Evolutionary conservation across 352 stramenopile species (phyloP).

Genomic region (Blastocystis sp.): DNA sequence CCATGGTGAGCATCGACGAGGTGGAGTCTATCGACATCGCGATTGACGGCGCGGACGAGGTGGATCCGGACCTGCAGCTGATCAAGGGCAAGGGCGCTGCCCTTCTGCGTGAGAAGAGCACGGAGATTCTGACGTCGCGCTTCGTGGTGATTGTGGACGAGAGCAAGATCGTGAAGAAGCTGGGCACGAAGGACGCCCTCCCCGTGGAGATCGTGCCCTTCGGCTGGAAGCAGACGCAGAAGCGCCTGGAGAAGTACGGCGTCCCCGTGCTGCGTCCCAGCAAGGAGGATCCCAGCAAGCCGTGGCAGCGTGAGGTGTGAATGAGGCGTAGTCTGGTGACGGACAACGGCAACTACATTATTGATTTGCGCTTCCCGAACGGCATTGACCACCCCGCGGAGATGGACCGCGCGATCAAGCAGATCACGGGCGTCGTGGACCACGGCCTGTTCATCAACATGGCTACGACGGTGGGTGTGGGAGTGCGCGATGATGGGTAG

Average conservation of each 20-base stretch:
- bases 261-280: neutral
- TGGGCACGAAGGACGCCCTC: constrained; percentile 2
- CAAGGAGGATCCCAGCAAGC: constrained; percentile 6
- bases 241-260: constrained; percentile 16
- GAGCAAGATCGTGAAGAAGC: constrained; percentile 29
- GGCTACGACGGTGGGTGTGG: constrained; percentile 11
- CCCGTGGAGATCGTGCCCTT: constrained; percentile 40
- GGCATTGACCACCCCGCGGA: constrained; percentile 27
- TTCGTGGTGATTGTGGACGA: constrained; percentile 59
- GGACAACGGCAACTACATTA: constrained; percentile 63
- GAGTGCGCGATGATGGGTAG: neutral
- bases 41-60: constrained; percentile 71
- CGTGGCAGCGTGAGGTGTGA: neutral
- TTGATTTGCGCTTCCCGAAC: neutral
- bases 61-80: constrained; percentile 53
- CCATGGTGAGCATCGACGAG: constrained; percentile 68
- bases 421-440: constrained; percentile 33
- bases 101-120: constrained; percentile 43
- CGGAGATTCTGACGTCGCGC: constrained; percentile 35
- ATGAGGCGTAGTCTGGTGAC: constrained; percentile 4
- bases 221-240: constrained; percentile 31
- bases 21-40: constrained; percentile 66
- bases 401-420: constrained; percentile 32
- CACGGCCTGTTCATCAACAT: constrained; percentile 53
- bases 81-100: constrained; percentile 40